Evolutionary conservation across 208 protist genomes (phyloP).

Genomic region (Acanthamoeba royreba): DNA sequence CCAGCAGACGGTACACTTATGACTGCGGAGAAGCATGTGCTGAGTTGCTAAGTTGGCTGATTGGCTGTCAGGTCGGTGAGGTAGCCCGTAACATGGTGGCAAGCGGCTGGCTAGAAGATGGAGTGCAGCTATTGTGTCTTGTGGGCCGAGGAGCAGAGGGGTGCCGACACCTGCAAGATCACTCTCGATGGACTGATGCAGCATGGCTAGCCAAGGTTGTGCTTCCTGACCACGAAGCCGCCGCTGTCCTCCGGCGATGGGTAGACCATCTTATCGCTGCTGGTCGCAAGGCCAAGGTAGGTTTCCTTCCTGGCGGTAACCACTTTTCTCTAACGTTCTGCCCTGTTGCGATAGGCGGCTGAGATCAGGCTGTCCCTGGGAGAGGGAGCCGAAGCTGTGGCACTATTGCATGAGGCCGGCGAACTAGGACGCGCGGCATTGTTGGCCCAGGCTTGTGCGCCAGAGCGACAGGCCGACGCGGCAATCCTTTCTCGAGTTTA

Average conservation of each 20-base stretch:
- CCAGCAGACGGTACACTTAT: slow-evolving; percentile 6
- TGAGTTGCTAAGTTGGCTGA: not conserved
- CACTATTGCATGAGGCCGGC: not conserved
- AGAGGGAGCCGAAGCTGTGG: not conserved
- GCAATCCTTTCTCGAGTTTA: not conserved
- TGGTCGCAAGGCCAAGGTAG: not conserved
- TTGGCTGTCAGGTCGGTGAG: not conserved
- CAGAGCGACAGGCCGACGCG: not conserved
- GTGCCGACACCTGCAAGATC: not conserved
- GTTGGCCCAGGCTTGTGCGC: not conserved
- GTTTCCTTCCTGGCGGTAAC: not conserved
- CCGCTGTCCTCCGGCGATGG: not conserved
- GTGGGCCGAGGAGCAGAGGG: not conserved
- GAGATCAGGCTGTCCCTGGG: slow-evolving; percentile 26
- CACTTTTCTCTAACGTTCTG: not conserved
- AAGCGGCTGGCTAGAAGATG: slow-evolving; percentile 7
- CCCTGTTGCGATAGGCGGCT: not conserved
- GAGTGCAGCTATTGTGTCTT: not conserved
- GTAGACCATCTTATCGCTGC: not conserved
- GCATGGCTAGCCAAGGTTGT: slow-evolving; percentile 36
- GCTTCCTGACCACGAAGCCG: not conserved
- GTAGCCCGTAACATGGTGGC: slow-evolving; percentile 1
- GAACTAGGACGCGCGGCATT: not conserved
- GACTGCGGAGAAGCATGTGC: too few species aligned
- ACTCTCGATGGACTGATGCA: slow-evolving; percentile 8